Evolutionary conservation across 2,329 filamentous ascomycete species (phyloP), one percentile per base, ranked within the genome.

Genomic region (Alternaria ethzedia): DNA sequence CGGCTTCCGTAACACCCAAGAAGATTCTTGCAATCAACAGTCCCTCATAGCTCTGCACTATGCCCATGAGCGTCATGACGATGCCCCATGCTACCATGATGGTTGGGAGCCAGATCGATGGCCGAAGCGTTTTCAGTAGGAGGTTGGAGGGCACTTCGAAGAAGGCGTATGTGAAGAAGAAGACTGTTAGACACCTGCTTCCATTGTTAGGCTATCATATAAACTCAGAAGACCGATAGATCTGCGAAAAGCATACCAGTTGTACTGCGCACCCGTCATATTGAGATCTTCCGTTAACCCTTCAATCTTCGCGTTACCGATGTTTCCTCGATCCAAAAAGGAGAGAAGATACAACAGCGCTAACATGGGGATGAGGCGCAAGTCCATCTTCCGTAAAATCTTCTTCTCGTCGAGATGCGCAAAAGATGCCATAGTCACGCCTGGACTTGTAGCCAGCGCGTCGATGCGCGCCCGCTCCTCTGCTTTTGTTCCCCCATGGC

Each of bases 101-200:
- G 0, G 84, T 70, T 13, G 76, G 77, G 49, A 79, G 59, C 73
- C 76, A 80, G 15, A 79, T 69, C 30, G 71, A 75, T 0, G 87
- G 87, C 2, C 86, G 85, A 0, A 87, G 86, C 2, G 83, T 82
- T 66, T 89, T 90, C 17, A 90, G 80, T 4, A 89, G 78, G 63
- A 90, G 86, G 68, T 90, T 90, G 67, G 86, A 88, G 0, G 88
- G 88, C 1, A 80, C 82, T 65, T 84, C 83, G 61, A 84, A 81
- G 6, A 81, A 70, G 6, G 82, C 80, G 61, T 84, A 85, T 0
- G 80, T 81, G 57, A 84, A 82, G 73, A 91, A 92, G 77, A 91
- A 91, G 0, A 91, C 77, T 0, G 89, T 91, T 55, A 91, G 71
- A 3, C 87, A 87, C 7, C 49, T 51, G 2, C 2, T 17, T 6